Percentiles rank a stretch among this genome's conserved stretches.
These are phyloP conservation scores for Leishmania lainsoni DNA, from an alignment of 208 protist species.

Conservation along the genomic window DNA sequence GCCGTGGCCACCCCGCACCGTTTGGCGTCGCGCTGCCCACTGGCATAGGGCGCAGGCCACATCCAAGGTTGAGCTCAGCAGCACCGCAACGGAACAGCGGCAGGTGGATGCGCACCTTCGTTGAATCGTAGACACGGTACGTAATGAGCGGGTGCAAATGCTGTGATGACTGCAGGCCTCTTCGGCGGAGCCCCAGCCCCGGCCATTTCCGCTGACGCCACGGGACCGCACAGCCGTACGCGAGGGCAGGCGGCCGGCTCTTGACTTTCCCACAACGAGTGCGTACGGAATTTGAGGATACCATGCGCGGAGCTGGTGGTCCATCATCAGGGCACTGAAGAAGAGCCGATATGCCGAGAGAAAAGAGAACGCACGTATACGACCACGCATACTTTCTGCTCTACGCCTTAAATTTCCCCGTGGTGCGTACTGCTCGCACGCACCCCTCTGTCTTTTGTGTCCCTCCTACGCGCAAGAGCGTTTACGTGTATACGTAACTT, in stretches of 20 bases:
- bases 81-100: neutral
- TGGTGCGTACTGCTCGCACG: neutral
- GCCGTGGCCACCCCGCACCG: no score
- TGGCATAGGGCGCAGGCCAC: neutral
- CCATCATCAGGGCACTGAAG: neutral
- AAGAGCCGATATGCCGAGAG: neutral
- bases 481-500: neutral
- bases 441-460: neutral
- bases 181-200: neutral
- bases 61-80: neutral
- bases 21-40: no score
- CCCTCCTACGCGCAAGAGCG: neutral
- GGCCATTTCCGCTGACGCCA: neutral
- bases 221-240: neutral
- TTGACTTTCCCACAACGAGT: neutral
- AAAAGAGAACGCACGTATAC: neutral
- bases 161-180: neutral
- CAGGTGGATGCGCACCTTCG: neutral
- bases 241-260: neutral
- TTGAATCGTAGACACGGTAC: neutral
- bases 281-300: neutral
- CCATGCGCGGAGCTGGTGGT: neutral
- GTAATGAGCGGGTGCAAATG: neutral
- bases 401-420: neutral
- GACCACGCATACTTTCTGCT: neutral